Percentiles rank a stretch among this genome's conserved stretches.
Conservation (phyloP, 2,329 filamentous ascomycete genomes). For the Tolypocladium capitatum region DNA sequence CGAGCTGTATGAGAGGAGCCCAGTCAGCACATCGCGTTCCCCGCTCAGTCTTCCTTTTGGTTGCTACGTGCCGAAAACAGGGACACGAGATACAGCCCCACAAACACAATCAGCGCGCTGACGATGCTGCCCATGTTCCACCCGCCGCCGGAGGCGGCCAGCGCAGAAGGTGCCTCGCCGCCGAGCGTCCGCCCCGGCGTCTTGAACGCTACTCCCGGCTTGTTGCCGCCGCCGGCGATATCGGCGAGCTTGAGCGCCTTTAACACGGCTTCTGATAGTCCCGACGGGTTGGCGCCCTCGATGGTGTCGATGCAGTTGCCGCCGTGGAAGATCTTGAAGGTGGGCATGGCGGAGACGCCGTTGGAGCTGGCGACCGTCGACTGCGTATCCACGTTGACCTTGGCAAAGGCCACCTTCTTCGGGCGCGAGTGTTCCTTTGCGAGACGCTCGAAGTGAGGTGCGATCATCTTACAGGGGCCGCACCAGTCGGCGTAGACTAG, state of each 20-base stretch:
- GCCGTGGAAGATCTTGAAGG: conserved; percentile 81
- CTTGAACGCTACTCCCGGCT: conserved; percentile 34
- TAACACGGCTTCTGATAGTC: conserved; percentile 63
- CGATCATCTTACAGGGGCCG: conserved; percentile 83
- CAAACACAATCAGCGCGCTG: conserved; percentile 37
- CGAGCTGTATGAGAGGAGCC: conserved; percentile 28
- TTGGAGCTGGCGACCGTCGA: conserved; percentile 64
- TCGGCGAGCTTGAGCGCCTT: conserved; percentile 46
- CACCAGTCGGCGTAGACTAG: conserved; percentile 93
- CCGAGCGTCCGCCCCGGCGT: conserved; percentile 46
- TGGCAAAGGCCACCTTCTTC: conserved; percentile 75
- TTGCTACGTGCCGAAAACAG: conserved; percentile 41
- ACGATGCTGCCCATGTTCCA: conserved; percentile 29
- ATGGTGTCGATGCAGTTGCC: conserved; percentile 62
- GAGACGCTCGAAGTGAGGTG: conserved; percentile 77
- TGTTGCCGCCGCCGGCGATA: conserved; percentile 24
- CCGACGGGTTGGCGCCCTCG: conserved; percentile 65
- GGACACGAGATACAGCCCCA: conserved; percentile 48
- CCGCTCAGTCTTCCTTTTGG: conserved; percentile 3
- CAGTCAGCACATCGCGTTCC: conserved; percentile 10
- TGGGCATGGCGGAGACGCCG: conserved; percentile 78
- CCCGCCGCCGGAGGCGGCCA: conserved; percentile 8
- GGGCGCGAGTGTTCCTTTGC: conserved; percentile 67
- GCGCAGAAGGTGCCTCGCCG: conserved; percentile 15
- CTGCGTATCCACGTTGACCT: conserved; percentile 81